Evolutionary conservation across 2,329 filamentous ascomycete species (phyloP).

Genomic region (Berkeleyomyces basicola): DNA sequence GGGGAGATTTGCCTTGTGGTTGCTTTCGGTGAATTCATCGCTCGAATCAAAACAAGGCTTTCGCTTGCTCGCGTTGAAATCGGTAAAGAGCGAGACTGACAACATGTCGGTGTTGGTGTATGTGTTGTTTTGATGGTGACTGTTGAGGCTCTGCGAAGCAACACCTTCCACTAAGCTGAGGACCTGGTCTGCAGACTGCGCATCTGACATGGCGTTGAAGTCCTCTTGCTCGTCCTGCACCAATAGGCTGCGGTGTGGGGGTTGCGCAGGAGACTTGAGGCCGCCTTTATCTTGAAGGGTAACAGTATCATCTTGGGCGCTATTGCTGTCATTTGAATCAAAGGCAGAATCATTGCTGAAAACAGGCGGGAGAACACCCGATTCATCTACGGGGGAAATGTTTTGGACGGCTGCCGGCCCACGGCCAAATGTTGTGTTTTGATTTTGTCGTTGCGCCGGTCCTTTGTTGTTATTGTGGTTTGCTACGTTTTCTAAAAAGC

Average conservation of each 20-base stretch:
- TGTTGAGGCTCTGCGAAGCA: conserved; percentile 36
- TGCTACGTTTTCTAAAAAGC: conserved; percentile 7
- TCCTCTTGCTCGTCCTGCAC: background rate
- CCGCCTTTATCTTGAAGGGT: conserved; percentile 14
- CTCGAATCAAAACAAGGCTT: conserved; percentile 35
- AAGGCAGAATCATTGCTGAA: conserved; percentile 33
- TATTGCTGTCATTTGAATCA: conserved; percentile 13
- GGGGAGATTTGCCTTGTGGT: background rate
- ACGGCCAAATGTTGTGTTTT: conserved; percentile 1
- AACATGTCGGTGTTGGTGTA: background rate
- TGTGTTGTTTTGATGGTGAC: conserved; percentile 2
- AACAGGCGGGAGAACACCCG: conserved; percentile 5
- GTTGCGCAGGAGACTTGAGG: conserved; percentile 9
- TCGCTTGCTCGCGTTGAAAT: conserved; percentile 37
- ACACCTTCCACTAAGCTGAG: conserved; percentile 35
- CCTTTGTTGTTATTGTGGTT: background rate
- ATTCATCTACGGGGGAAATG: background rate
- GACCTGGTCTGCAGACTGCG: conserved; percentile 31
- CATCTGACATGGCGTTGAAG: conserved; percentile 5
- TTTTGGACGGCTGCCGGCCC: background rate
- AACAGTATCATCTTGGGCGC: conserved; percentile 18
- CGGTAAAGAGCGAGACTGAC: conserved; percentile 9
- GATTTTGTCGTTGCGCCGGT: background rate
- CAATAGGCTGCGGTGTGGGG: background rate
- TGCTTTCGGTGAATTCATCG: conserved; percentile 30